phyloP scores from a whole-genome alignment of 306 rosid species.

The Prinsepia uniflora region DNA sequence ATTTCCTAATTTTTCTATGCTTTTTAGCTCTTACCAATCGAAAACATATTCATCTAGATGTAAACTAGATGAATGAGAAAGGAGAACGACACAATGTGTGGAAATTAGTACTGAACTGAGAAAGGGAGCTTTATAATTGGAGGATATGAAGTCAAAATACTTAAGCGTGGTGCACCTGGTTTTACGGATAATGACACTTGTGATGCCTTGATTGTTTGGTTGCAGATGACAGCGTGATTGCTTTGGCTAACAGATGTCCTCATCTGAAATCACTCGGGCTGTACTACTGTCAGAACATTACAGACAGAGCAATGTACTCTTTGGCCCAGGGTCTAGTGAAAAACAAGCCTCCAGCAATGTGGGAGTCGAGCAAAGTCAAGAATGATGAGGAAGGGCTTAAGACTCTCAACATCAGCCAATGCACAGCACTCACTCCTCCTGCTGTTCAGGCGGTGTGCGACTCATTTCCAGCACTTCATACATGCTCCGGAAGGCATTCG shows the following conservation, averaged over 20 bases:
- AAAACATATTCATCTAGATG: neutral
- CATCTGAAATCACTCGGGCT: slow-evolving; percentile 79
- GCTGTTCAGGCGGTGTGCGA: slow-evolving; percentile 94
- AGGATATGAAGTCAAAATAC: neutral
- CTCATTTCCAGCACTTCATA: slow-evolving; percentile 83
- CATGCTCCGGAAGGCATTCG: slow-evolving; percentile 91
- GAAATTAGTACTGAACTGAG: neutral
- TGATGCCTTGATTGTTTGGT: slow-evolving; percentile 6
- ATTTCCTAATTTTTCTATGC: neutral
- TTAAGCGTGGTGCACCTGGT: neutral
- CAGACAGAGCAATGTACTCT: slow-evolving; percentile 91
- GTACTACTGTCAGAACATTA: slow-evolving; percentile 89
- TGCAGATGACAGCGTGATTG: slow-evolving; percentile 94
- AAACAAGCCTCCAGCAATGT: slow-evolving; percentile 45
- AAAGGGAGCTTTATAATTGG: too few species aligned
- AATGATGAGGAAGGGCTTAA: slow-evolving; percentile 72
- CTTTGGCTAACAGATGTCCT: slow-evolving; percentile 73
- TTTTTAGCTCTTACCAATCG: neutral
- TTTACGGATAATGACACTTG: neutral
- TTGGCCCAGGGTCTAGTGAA: slow-evolving; percentile 77
- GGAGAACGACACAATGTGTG: neutral
- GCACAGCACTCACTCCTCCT: slow-evolving; percentile 88
- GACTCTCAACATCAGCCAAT: slow-evolving; percentile 91
- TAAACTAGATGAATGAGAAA: too few species aligned
- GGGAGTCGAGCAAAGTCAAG: slow-evolving; percentile 61